Base-by-base conservation (phyloP, 306 rosid genomes). In the Leucaena leucocephala region DNA sequence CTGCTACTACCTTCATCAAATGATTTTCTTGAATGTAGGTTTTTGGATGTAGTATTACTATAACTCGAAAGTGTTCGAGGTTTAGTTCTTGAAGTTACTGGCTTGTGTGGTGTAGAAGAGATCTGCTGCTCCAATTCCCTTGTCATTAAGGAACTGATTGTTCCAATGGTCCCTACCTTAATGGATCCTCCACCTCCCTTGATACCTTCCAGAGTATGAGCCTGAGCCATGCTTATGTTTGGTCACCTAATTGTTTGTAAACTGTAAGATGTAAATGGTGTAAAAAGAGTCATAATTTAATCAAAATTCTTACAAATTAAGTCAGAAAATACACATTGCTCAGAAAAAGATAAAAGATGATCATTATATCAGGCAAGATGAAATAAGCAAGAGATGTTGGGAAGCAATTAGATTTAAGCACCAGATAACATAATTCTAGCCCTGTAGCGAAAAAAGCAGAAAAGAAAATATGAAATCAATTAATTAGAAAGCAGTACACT, bases 141-240 rank as follows among this genome's bases (percentile, higher is more conserved):
- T 58, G 92, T 93, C 94, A 91, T 93, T 63, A 96, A 84, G 71
- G 97, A 88, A 71, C 94, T 72, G 63, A 96, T 78, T 2, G 98
- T 90, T 82, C 98, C 99, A 0, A 90, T 93, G 68, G 98, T 82
- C 75, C 99, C 98, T 7, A 96, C 81, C 78, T 82, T 90, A 80
- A 96, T 85, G 82, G 98, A 93, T 68, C 94, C 97, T 72, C 97
- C 97, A 79, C 97, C 90, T 17, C 73, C 92, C 78, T 90, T 93
- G 21, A 87, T 83, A 68, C 87, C 80, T 84, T 96, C 91, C 57
- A 89, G 79, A 45, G 85, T 85, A 80, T 89, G 91, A 86, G 90
- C 83, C 81, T 89, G 92, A 89, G 91, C 92, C 99, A 93, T 90
- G 80, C 77, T 81, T 71, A 66, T 48, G 75, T 81, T 79, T 63